Conservation (phyloP, 2,329 filamentous ascomycete species). For the Teratosphaeria nubilosa region DNA sequence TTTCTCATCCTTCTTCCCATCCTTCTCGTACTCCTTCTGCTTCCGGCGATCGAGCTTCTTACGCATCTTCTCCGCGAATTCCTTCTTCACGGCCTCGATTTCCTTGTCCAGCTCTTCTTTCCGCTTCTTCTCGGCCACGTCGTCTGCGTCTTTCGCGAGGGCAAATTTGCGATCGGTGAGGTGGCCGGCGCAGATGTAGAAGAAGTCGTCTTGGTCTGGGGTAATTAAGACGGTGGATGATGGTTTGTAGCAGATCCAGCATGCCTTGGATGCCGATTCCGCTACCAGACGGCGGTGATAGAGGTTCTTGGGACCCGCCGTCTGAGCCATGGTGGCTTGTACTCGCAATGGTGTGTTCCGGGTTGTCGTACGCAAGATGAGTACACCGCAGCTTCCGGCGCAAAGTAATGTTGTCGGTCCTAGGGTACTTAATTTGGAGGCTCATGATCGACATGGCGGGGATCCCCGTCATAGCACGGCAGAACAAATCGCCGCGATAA, state of each 20-base stretch:
- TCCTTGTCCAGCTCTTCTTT: constrained; percentile 39
- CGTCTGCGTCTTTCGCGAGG: constrained; percentile 58
- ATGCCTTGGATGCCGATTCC: constrained; percentile 71
- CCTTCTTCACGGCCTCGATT: constrained; percentile 40
- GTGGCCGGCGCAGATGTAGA: constrained; percentile 79
- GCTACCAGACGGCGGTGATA: constrained; percentile 83
- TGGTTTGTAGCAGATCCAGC: constrained; percentile 85
- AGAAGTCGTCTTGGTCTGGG: constrained; percentile 75
- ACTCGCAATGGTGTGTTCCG: neutral
- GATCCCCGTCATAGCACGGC: neutral
- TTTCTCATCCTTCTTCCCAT: constrained; percentile 62
- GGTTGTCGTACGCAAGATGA: neutral
- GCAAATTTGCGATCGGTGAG: constrained; percentile 77
- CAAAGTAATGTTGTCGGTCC: neutral
- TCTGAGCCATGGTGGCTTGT: neutral
- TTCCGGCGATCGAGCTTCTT: constrained; percentile 32
- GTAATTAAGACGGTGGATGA: constrained; percentile 81
- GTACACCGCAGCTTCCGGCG: neutral
- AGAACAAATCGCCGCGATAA: neutral
- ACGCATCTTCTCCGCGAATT: constrained; percentile 40
- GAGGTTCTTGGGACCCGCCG: constrained; percentile 44
- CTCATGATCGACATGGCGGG: neutral
- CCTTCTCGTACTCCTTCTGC: constrained; percentile 36
- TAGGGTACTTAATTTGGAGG: neutral
- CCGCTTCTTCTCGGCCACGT: constrained; percentile 44